Evolutionary conservation across 352 stramenopile genomes (phyloP).

Genomic region (Thraustochytrium sp.): DNA sequence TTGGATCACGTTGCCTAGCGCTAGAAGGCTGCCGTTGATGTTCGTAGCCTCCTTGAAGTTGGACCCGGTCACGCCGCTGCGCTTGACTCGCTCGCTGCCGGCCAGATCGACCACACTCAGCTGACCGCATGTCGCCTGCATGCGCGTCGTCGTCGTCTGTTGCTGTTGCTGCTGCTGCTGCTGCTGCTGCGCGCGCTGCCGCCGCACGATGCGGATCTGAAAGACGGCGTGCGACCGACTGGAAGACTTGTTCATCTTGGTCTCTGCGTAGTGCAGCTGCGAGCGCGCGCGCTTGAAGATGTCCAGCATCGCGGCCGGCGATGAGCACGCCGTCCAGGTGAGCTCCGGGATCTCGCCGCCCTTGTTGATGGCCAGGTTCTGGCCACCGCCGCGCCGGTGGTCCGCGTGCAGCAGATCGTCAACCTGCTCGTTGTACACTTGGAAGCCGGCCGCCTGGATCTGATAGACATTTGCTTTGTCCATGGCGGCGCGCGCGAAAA

Average conservation of each 20-base stretch:
- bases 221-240: slow-evolving; percentile 49
- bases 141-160: neutral
- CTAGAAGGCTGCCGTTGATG: slow-evolving; percentile 70
- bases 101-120: slow-evolving; percentile 93
- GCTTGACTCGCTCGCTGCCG: slow-evolving; percentile 85
- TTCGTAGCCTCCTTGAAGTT: slow-evolving; percentile 88
- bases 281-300: slow-evolving; percentile 43
- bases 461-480: slow-evolving; percentile 34
- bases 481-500: slow-evolving; percentile 40
- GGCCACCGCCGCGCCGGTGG: slow-evolving; percentile 43
- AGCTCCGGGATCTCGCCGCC: slow-evolving; percentile 19
- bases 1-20: slow-evolving; percentile 60
- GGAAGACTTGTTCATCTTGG: slow-evolving; percentile 49
- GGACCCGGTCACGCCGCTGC: slow-evolving; percentile 74
- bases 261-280: slow-evolving; percentile 34
- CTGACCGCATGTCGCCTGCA: slow-evolving; percentile 50
- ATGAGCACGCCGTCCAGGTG: slow-evolving; percentile 37
- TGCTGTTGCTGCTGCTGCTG: slow-evolving; percentile 26
- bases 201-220: slow-evolving; percentile 30
- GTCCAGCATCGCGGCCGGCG: slow-evolving; percentile 39
- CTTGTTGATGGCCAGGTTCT: slow-evolving; percentile 40
- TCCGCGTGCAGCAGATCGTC: slow-evolving; percentile 46
- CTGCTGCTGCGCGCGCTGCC: neutral
- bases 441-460: slow-evolving; percentile 30
- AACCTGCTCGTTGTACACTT: slow-evolving; percentile 50